Base-by-base conservation (phyloP, 148 eudicot species). In the Fagopyrum esculentum region DNA sequence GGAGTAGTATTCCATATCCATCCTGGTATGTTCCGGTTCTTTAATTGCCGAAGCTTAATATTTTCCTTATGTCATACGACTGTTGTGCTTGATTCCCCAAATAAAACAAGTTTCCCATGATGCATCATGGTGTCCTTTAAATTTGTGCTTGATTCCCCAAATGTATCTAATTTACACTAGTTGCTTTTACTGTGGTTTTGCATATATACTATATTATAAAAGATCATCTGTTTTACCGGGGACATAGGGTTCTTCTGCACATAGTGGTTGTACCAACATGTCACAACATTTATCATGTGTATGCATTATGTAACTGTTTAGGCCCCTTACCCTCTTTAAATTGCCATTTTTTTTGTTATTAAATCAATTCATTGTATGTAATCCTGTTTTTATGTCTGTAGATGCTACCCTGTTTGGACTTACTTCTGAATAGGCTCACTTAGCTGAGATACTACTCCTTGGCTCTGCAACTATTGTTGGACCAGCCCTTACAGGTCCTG, bases 231-330 rank as follows among this genome's bases (percentile, higher is more conserved):
- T 94, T 94, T 83, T 94, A 89, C 45, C 90, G 98, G 98, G 98
- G 98, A 74, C 98, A 94, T 82, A 83, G 98, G 87, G 69, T 91
- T 50, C 78, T 94, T 73, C 98, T 22, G 91, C 78, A 91, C 98
- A 22, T 90, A 94, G 86, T 94, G 97, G 97, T 83, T 94, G 69
- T 94, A 91, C 87, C 90, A 94, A 83, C 97, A 91, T 76, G 91
- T 91, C 98, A 91, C 81, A 91, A 96, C 83, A 82, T 94, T 83
- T 97, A 94, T 76, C 98, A 94, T 75, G 98, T 91, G 98, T 94
- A 76, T 79, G 69, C 45, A 74, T 66, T 6, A 0, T 29, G 73
- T 17, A 12, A 5, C 29, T 40, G 40, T 77, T 71, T 49, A 22
- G 63, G 49, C 40, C n/a, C 26, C 45, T 47, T 45, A 47, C 9